phyloP scores from a whole-genome alignment of 2,329 filamentous ascomycete species.

The Scytalidium lignicola region DNA sequence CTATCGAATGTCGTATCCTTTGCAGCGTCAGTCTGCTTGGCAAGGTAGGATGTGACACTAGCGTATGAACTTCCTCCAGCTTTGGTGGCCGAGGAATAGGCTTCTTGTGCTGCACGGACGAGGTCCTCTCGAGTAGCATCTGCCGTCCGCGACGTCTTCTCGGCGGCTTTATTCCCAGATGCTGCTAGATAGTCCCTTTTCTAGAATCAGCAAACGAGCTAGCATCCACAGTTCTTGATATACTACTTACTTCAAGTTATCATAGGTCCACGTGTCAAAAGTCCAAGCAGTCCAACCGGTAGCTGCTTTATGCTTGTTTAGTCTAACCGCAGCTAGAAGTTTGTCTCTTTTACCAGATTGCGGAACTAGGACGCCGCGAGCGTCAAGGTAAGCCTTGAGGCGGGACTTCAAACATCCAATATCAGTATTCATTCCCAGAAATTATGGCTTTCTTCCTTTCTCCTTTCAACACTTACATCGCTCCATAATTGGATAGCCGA shows the following conservation, averaged over 20 bases:
- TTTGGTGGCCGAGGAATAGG: slow-evolving; percentile 54
- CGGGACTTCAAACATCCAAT: slow-evolving; percentile 35
- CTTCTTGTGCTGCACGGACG: slow-evolving; percentile 56
- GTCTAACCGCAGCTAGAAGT: slow-evolving; percentile 68
- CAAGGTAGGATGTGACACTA: slow-evolving; percentile 66
- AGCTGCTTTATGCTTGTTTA: slow-evolving; percentile 65
- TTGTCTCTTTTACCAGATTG: slow-evolving; percentile 67
- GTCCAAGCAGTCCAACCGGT: slow-evolving; percentile 69
- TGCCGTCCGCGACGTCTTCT: slow-evolving; percentile 57
- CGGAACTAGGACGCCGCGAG: slow-evolving; percentile 70
- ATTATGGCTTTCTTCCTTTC: background rate
- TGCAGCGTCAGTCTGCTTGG: slow-evolving; percentile 57
- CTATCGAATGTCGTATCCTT: slow-evolving; percentile 65
- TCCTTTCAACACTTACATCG: slow-evolving; percentile 43
- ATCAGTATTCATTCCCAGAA: slow-evolving; percentile 3
- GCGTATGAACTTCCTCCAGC: slow-evolving; percentile 55
- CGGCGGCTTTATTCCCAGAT: slow-evolving; percentile 49
- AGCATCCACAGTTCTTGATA: background rate
- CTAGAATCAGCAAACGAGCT: background rate
- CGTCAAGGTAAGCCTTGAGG: slow-evolving; percentile 73
- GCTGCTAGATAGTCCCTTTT: slow-evolving; percentile 41
- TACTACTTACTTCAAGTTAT: slow-evolving; percentile 56
- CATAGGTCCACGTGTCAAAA: slow-evolving; percentile 70
- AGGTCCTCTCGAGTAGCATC: slow-evolving; percentile 69
- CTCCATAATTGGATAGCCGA: slow-evolving; percentile 60